These are phyloP conservation scores for Botrytis aclada DNA, from an alignment of 2,329 filamentous ascomycete species.

Conservation along the genomic window DNA sequence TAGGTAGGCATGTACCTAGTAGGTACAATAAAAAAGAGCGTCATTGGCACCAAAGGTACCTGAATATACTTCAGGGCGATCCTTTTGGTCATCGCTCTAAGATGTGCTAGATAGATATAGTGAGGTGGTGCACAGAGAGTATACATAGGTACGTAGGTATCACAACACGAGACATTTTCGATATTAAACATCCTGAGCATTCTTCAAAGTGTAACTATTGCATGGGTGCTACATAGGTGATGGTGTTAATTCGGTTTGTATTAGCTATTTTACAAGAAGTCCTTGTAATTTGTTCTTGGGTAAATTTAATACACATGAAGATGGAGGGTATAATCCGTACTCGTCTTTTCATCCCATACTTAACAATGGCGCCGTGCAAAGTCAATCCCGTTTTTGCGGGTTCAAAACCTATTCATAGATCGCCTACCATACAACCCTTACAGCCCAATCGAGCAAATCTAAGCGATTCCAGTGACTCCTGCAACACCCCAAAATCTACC, in stretches of 20 bases:
- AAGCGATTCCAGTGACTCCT: slow-evolving; percentile 3
- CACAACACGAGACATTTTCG: background rate
- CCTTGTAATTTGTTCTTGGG: background rate
- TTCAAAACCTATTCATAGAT: background rate
- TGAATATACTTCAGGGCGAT: background rate
- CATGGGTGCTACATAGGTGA: background rate
- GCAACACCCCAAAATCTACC: background rate
- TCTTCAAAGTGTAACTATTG: too few relatives aligned
- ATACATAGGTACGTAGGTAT: background rate
- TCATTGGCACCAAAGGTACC: background rate
- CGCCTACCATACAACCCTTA: background rate
- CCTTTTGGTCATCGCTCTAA: background rate
- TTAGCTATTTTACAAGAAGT: background rate
- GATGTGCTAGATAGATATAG: background rate
- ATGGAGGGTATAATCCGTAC: slow-evolving; percentile 2
- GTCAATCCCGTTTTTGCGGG: background rate
- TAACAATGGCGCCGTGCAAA: background rate
- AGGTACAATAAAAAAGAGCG: background rate
- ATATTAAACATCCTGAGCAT: background rate
- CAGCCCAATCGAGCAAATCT: slow-evolving; percentile 5
- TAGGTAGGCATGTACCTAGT: too few relatives aligned
- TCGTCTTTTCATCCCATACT: slow-evolving; percentile 1
- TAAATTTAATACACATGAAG: slow-evolving; percentile 12
- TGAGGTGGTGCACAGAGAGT: background rate
- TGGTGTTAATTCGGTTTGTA: background rate